These are phyloP conservation scores for Endoconidiophora laricicola DNA, from an alignment of 2,329 filamentous ascomycete species.

Conservation along the genomic window DNA sequence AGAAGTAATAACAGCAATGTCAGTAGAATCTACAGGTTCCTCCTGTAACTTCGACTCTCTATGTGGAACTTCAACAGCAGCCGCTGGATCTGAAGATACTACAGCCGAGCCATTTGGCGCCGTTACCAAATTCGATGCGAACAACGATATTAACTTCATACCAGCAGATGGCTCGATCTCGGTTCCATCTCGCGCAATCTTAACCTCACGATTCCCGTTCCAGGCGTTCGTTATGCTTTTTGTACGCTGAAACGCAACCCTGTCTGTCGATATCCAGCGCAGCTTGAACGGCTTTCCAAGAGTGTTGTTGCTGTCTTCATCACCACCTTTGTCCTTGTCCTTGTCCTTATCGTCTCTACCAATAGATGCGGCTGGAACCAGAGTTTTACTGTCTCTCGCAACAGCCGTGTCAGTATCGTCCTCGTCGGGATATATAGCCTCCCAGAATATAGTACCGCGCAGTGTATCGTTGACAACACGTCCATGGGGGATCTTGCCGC, in stretches of 20 bases:
- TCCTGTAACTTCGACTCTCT: too few species aligned
- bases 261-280: conserved; percentile 72
- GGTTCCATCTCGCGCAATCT: conserved; percentile 87
- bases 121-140: conserved; percentile 26
- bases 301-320: not conserved
- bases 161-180: conserved; percentile 77
- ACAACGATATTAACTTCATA: conserved; percentile 59
- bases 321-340: not conserved
- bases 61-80: too few species aligned
- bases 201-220: conserved; percentile 91
- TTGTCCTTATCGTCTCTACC: not conserved
- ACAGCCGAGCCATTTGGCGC: too few species aligned
- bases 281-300: conserved; percentile 73
- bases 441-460: conserved; percentile 95
- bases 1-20: too few species aligned
- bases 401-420: conserved; percentile 29
- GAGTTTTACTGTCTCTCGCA: conserved; percentile 28
- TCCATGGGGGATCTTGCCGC: conserved; percentile 61
- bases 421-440: conserved; percentile 39
- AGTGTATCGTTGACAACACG: conserved; percentile 85
- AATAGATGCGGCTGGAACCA: conserved; percentile 19
- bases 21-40: too few species aligned
- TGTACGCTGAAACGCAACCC: conserved; percentile 77
- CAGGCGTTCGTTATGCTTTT: conserved; percentile 78
- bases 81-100: too few species aligned